phyloP scores from a whole-genome alignment of 805 yeast species.

The Wickerhamomyces ciferrii region DNA sequence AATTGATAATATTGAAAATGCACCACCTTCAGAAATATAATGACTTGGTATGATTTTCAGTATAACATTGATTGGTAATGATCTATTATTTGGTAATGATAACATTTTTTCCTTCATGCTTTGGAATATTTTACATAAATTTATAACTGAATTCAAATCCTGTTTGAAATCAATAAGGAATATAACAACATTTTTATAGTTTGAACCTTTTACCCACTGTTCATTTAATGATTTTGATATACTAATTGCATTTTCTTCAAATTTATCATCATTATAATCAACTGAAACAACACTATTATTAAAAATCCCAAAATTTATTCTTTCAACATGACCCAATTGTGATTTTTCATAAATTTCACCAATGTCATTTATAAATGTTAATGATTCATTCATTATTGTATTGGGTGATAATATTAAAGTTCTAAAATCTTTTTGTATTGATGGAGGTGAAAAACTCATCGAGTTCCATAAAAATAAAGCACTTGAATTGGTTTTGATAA shows the following conservation, averaged over 20 bases:
- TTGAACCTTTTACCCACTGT: slow-evolving; percentile 1
- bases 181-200: slow-evolving; percentile 12
- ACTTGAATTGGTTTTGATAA: slow-evolving; percentile 39
- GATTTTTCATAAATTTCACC: slow-evolving; percentile 40
- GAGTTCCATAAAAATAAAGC: slow-evolving; percentile 52
- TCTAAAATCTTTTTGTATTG: slow-evolving; percentile 45
- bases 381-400: slow-evolving; percentile 24
- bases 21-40: slow-evolving; percentile 30
- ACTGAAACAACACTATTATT: slow-evolving; percentile 12
- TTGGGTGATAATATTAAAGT: slow-evolving; percentile 38
- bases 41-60: slow-evolving; percentile 38
- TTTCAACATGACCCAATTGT: slow-evolving; percentile 38
- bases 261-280: background rate
- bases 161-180: slow-evolving; percentile 12
- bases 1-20: slow-evolving; percentile 25
- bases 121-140: slow-evolving; percentile 40
- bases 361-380: slow-evolving; percentile 34
- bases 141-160: slow-evolving; percentile 37
- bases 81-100: slow-evolving; percentile 9
- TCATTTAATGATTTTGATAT: background rate
- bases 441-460: slow-evolving; percentile 50
- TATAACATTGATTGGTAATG: slow-evolving; percentile 2
- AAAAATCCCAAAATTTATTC: slow-evolving; percentile 25
- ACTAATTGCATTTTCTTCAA: background rate
- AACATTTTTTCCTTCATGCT: slow-evolving; percentile 35